A percentile compares a stretch with the other conserved stretches of the same genome.
phyloP scores from a whole-genome alignment of 2,329 filamentous ascomycete genomes.

The Ceratocystis destructans region DNA sequence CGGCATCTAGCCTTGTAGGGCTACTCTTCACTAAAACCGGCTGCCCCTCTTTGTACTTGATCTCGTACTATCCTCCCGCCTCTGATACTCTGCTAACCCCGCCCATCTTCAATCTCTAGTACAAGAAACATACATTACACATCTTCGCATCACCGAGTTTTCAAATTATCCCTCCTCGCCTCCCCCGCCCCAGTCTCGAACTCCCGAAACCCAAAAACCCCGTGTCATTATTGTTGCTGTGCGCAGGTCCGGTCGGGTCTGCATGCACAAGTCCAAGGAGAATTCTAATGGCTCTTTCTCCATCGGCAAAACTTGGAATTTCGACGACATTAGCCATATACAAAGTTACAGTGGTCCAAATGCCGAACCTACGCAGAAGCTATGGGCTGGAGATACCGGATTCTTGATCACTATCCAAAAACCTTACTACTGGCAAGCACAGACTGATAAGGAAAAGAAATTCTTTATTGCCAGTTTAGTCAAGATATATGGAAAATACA shows the following conservation, averaged over 20 bases:
- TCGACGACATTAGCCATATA: conserved; percentile 75
- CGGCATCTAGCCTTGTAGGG: neutral
- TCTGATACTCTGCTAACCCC: conserved; percentile 14
- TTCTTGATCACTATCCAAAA: conserved; percentile 85
- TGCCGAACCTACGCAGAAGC: conserved; percentile 44
- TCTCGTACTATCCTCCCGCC: conserved; percentile 17
- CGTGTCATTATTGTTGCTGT: conserved; percentile 89
- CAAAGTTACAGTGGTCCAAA: conserved; percentile 61
- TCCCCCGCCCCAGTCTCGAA: conserved; percentile 62
- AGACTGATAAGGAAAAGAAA: conserved; percentile 90
- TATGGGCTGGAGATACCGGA: conserved; percentile 71
- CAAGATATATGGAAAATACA: conserved; percentile 96
- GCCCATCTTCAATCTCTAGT: conserved; percentile 33
- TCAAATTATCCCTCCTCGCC: conserved; percentile 68
- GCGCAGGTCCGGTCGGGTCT: conserved; percentile 78
- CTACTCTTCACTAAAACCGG: neutral
- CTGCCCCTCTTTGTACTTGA: conserved; percentile 16
- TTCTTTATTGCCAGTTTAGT: conserved; percentile 95
- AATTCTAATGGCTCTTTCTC: conserved; percentile 90
- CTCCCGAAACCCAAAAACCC: conserved; percentile 64
- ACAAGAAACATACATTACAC: conserved; percentile 92
- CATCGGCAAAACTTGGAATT: conserved; percentile 95
- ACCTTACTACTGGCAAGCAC: conserved; percentile 93
- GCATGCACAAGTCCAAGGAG: conserved; percentile 93
- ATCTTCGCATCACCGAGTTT: conserved; percentile 84